phyloP scores from a whole-genome alignment of 192 early-diverging fungal genomes.

The Dissophora ornata region DNA sequence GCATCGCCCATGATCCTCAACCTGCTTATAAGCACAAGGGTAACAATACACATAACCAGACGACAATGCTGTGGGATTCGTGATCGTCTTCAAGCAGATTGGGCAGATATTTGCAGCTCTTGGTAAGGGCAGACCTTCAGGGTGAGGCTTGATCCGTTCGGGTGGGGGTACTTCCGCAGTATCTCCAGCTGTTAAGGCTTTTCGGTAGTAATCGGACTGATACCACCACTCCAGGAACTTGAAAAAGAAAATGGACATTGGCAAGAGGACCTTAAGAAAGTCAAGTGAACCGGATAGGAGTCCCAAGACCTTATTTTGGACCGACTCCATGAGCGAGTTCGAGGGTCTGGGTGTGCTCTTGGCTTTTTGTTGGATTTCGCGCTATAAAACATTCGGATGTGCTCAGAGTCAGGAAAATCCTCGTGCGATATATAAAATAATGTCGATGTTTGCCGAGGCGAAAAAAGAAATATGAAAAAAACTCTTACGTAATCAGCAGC shows the following conservation, averaged over 20 bases:
- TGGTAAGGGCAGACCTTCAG: constrained; percentile 79
- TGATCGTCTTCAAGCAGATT: constrained; percentile 75
- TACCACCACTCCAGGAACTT: constrained; percentile 99
- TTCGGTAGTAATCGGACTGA: constrained; percentile 80
- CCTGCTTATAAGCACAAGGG: constrained; percentile 82
- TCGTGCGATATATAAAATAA: no score
- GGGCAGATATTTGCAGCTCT: constrained; percentile 81
- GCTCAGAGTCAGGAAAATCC: no score
- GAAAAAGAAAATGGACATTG: constrained; percentile 93
- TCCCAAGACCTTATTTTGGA: constrained; percentile 38
- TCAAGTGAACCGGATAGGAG: constrained; percentile 71
- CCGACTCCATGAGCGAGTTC: constrained; percentile 25
- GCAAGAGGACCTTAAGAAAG: constrained; percentile 80
- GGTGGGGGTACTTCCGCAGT: constrained; percentile 79
- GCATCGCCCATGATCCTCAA: constrained; percentile 77
- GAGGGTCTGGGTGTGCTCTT: constrained; percentile 36
- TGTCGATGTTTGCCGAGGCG: no score
- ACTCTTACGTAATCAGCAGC: constrained; percentile 85
- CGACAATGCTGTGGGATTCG: constrained; percentile 87
- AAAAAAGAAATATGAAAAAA: constrained; percentile 11
- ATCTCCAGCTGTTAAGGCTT: constrained; percentile 52
- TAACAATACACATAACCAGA: constrained; percentile 97
- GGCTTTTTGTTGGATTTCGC: constrained; percentile 54
- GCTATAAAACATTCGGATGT: no score
- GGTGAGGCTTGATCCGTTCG: constrained; percentile 76